Percentiles rank a stretch among this genome's conserved stretches.
phyloP scores from a whole-genome alignment of 2,329 filamentous ascomycete genomes.

The Cylindrodendrum hubeiense region DNA sequence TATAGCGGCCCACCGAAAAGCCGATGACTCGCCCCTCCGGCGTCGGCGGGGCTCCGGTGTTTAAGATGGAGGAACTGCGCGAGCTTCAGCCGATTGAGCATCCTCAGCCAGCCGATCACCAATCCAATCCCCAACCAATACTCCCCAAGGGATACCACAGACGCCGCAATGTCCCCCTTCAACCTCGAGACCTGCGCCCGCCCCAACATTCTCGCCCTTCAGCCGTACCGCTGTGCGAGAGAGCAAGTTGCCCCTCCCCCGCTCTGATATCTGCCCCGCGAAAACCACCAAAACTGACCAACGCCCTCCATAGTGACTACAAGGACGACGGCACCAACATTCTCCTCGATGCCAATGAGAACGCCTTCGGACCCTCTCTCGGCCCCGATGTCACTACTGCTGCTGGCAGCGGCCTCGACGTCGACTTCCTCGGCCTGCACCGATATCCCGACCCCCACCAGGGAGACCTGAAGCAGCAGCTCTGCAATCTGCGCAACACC shows the following conservation, averaged over 20 bases:
- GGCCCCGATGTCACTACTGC: conserved; percentile 55
- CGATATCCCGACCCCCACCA: conserved; percentile 98
- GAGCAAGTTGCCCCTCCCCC: conserved; percentile 68
- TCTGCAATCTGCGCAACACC: conserved; percentile 90
- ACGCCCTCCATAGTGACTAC: conserved; percentile 83
- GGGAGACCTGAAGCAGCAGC: conserved; percentile 82
- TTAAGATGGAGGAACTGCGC: conserved; percentile 18
- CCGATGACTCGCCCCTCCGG: conserved; percentile 43
- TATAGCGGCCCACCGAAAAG: conserved; percentile 35
- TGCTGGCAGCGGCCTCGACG: conserved; percentile 54
- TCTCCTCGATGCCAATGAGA: conserved; percentile 97
- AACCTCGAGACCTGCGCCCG: conserved; percentile 80
- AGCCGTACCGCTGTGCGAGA: conserved; percentile 85
- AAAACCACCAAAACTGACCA: conserved; percentile 32
- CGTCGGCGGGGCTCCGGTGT: conserved; percentile 35
- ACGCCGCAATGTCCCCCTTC: conserved; percentile 69
- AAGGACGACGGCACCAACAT: conserved; percentile 98
- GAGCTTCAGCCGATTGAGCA: conserved; percentile 4
- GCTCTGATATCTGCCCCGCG: conserved; percentile 23
- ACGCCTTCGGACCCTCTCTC: conserved; percentile 90
- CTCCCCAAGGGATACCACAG: neutral
- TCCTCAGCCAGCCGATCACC: neutral
- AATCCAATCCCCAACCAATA: neutral
- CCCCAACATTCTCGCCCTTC: conserved; percentile 80
- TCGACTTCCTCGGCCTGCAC: conserved; percentile 86